Evolutionary conservation across 495 filamentous ascomycete genomes (phyloP).

Genomic region (Hamigera avellanea): DNA sequence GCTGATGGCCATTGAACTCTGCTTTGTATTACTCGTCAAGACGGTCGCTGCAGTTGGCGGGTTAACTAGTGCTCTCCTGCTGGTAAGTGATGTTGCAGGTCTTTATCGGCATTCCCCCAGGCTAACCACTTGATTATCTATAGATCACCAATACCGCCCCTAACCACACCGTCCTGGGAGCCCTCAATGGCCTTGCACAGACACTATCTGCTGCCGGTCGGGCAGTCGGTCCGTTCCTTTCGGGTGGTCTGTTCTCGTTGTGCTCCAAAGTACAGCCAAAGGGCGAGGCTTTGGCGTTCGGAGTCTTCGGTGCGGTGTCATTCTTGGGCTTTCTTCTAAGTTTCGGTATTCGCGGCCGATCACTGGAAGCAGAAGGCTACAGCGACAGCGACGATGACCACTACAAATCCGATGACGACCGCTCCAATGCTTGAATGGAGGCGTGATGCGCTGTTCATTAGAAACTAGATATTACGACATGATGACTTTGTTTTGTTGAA

Average conservation of each 20-base stretch:
- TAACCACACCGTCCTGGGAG: constrained; percentile 75
- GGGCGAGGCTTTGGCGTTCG: constrained; percentile 78
- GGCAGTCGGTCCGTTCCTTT: constrained; percentile 78
- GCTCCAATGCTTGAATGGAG: no score
- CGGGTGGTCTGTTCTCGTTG: constrained; percentile 70
- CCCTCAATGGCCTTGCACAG: constrained; percentile 87
- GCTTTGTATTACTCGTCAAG: constrained; percentile 70
- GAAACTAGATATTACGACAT: no score
- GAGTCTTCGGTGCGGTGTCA: constrained; percentile 67
- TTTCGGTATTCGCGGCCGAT: constrained; percentile 51
- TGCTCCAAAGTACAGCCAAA: constrained; percentile 57
- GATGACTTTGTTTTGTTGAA: no score
- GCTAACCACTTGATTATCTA: constrained; percentile 5
- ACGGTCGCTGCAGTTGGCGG: constrained; percentile 81
- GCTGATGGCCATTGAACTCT: constrained; percentile 61
- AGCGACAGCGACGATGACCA: constrained; percentile 38
- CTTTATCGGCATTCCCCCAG: constrained; percentile 1
- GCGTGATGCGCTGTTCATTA: no score
- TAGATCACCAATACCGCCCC: constrained; percentile 91
- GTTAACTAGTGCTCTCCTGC: constrained; percentile 73
- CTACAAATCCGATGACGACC: constrained; percentile 42
- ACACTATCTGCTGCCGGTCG: constrained; percentile 86
- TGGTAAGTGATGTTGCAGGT: constrained; percentile 44
- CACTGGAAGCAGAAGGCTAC: constrained; percentile 51
- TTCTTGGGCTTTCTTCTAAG: constrained; percentile 68